Evolutionary conservation across 129 eudicot genomes (phyloP).

Genomic region (Centella asiatica): DNA sequence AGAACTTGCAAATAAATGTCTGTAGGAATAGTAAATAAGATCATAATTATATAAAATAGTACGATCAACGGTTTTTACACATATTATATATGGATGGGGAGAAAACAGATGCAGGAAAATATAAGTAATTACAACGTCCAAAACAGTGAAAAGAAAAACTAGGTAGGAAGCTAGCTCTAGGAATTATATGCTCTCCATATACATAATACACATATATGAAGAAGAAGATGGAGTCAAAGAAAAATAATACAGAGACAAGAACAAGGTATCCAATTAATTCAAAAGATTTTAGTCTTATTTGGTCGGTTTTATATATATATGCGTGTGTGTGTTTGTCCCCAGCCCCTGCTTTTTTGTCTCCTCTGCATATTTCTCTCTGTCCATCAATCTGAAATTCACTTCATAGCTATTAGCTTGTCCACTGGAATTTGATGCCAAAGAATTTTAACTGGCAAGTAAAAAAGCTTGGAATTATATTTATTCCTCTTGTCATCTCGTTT

Average conservation of each 20-base stretch:
- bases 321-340: no score
- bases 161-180: not conserved
- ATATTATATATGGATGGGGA: no score
- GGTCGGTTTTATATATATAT: slow-evolving; percentile 15
- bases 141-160: no score
- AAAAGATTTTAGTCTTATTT: slow-evolving; percentile 19
- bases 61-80: no score
- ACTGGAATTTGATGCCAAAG: not conserved
- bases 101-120: no score
- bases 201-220: not conserved
- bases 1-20: no score
- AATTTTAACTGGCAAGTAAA: no score
- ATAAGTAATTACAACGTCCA: no score
- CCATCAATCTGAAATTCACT: slow-evolving; percentile 1
- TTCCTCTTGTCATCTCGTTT: not conserved
- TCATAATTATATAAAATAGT: no score
- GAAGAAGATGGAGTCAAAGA: slow-evolving; percentile 3
- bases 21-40: no score
- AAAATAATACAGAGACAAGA: not conserved
- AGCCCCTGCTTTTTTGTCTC: slow-evolving; percentile 1
- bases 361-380: not conserved
- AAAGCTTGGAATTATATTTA: not conserved
- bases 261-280: slow-evolving; percentile 12
- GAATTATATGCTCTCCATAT: slow-evolving; percentile 11
- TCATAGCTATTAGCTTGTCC: slow-evolving; percentile 4